Conservation (phyloP, 345 rosid genomes). For the Excoecaria cochinchinensis region DNA sequence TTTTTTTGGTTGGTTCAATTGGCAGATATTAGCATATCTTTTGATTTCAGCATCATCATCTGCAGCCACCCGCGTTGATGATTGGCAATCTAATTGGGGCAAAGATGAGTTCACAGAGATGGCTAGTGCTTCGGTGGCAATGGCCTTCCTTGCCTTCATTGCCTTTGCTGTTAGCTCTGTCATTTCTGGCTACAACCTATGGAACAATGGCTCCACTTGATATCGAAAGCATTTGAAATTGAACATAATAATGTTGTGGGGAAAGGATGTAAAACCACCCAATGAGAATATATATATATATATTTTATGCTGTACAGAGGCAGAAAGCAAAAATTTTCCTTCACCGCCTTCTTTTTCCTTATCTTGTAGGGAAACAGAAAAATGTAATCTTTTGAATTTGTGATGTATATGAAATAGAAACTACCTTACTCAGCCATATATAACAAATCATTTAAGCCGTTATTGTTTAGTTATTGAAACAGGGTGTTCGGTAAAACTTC, state of each 20-base stretch:
- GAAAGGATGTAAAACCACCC: neutral
- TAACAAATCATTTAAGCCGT: neutral
- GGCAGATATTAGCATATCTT: conserved; percentile 84
- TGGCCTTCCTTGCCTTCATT: conserved; percentile 73
- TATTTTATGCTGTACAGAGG: conserved; percentile 25
- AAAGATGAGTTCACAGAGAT: conserved; percentile 88
- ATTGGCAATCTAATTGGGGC: conserved; percentile 99
- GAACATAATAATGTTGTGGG: neutral
- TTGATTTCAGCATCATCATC: conserved; percentile 86
- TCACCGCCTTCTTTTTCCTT: neutral
- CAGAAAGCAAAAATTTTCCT: neutral
- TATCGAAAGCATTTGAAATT: neutral
- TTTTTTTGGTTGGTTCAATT: conserved; percentile 4
- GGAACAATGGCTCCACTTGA: conserved; percentile 39
- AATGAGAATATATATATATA: neutral
- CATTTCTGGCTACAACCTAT: conserved; percentile 72
- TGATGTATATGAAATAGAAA: conserved; percentile 12
- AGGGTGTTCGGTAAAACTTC: too few relatives aligned
- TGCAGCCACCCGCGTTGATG: conserved; percentile 88
- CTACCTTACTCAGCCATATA: neutral
- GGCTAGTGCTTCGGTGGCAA: conserved; percentile 85
- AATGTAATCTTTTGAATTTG: neutral
- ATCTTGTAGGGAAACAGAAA: neutral
- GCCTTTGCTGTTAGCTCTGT: conserved; percentile 80
- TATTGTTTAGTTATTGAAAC: neutral